Evolutionary conservation across 2,329 filamentous ascomycete species (phyloP), one percentile per base, ranked within the genome.

Genomic region (Talaromyces rugulosus): DNA sequence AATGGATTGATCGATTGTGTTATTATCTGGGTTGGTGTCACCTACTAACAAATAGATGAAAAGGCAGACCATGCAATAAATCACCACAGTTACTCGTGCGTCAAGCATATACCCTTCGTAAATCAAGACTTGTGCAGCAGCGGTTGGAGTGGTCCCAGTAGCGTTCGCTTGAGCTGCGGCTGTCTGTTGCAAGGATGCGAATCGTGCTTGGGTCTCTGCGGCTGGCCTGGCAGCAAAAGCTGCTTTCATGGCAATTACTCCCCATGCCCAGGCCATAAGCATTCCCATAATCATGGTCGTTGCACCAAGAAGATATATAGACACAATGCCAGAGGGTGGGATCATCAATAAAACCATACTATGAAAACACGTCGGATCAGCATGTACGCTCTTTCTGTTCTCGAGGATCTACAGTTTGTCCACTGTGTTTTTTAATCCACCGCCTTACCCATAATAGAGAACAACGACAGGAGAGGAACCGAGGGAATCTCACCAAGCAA

Each of bases 191-290:
- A 83, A 66, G 0, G 71, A 67, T 7, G 68, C 67, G 3, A 78
- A 61, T 54, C 63, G 66, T 0, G 72, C 71, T 55, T 76, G 71
- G 0, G 76, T 78, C 7, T 78, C 75, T 0, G 72, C 67, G 4
- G 70, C 71, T 2, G 80, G 73, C 14, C 81, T 71, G 2, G 76
- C 75, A 1, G 80, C 78, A 8, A 76, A 63, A 2, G 80, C 81
- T 2, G 80, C 80, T 62, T 81, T 80, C 80, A 81, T 82, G 0
- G 75, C 71, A 53, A 82, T 69, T 2, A 81, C 70, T 3, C 81
- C 81, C 81, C 81, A 83, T 5, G 73, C 79, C 66, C 68, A 70
- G 42, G 69, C 78, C 61, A 83, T 80, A 60, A 83, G 83, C 1
- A 80, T 77, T 27, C 81, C 75, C 6, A 74, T 70, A 3, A 82